Evolutionary conservation across 139 green algal genomes (phyloP), one percentile per base, ranked within the genome.

Genomic region (Axilococcus clingmanii): DNA sequence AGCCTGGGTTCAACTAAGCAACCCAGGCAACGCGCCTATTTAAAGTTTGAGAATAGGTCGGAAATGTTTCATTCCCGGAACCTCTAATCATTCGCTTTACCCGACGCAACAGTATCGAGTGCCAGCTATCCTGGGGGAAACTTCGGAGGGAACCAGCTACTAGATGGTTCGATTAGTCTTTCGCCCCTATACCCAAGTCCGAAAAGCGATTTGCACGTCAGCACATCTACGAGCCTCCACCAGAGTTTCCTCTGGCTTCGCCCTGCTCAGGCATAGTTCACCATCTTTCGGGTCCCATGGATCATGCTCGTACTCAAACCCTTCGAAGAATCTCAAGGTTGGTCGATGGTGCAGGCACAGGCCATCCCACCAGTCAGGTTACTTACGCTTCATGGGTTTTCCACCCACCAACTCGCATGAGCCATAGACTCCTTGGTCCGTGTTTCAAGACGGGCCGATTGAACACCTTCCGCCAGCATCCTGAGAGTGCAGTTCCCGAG

Each of bases 141-240:
- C 80, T 93, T 93, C 81, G 78, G 83, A 87, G 78, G 80, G 71
- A 93, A 93, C 80, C 83, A 93, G 81, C 83, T 93, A 93, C 81
- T 93, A 89, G 75, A 91, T 89, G 80, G 84, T 94, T 94, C 84
- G 84, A 94, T 94, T 94, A 94, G 84, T 94, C 84, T 94, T 94
- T 94, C 84, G 84, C 84, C 84, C 84, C 82, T 91, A 94, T 94
- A 91, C 84, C 79, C 77, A 94, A 90, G 76, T 94, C 78, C 66
- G 82, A 89, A 84, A 84, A 94, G 79, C 84, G 82, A 94, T 94
- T 94, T 94, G 84, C 84, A 93, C 84, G 81, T 93, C 81, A 91
- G 84, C 78, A 90, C 81, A 83, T 81, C 80, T 92, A 86, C 83
- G 83, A 88, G 80, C 82, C 78, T 91, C 82, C 82, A 91, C 80